These are phyloP conservation scores for Suhomyces coccinellae DNA, from an alignment of 1,139 yeast genomes.

Conservation along the genomic window DNA sequence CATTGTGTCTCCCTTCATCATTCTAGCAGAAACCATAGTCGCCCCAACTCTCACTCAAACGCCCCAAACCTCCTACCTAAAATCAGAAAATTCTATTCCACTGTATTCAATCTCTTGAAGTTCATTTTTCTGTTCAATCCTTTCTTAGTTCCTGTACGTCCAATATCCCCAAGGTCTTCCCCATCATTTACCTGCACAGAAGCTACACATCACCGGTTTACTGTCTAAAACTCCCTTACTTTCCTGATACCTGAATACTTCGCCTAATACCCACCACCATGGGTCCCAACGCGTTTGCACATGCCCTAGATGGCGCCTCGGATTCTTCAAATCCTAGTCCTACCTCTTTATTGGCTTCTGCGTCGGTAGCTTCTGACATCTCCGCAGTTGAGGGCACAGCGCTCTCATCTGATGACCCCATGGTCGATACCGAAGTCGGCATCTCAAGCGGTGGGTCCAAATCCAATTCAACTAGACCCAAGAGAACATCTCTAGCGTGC, in stretches of 20 bases:
- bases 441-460: neutral
- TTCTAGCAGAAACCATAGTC: no score
- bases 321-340: neutral
- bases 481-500: conserved; percentile 51
- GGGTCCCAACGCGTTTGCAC: conserved; percentile 3
- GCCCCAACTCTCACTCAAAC: no score
- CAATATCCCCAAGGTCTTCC: no score
- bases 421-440: neutral
- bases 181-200: neutral
- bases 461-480: conserved; percentile 14
- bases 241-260: neutral
- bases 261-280: neutral
- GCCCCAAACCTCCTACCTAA: no score
- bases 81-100: no score
- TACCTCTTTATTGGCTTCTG: neutral
- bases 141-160: no score
- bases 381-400: neutral
- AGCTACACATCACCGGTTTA: neutral
- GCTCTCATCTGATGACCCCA: neutral
- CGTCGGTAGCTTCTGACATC: neutral
- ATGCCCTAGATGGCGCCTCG: conserved; percentile 1
- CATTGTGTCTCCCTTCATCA: no score
- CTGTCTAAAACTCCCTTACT: neutral
- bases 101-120: no score
- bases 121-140: no score